Evolutionary conservation across 805 yeast genomes (phyloP).

Genomic region (Sungouiella thailandica): DNA sequence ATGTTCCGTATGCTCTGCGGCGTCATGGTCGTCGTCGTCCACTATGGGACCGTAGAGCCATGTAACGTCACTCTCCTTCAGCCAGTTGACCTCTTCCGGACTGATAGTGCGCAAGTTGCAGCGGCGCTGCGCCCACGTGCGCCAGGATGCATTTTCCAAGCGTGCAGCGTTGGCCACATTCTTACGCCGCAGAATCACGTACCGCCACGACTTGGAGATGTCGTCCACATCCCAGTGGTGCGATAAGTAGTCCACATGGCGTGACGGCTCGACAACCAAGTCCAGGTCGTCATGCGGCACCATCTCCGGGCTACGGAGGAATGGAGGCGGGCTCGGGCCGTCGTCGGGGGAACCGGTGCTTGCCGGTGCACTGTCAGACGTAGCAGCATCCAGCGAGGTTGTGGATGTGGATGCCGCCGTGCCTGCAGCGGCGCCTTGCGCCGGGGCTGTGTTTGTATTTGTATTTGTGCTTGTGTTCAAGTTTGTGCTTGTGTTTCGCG

Average conservation of each 20-base stretch:
- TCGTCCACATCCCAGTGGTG: constrained; percentile 96
- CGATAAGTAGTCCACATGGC: constrained; percentile 91
- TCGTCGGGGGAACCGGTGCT: constrained; percentile 1
- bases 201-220: constrained; percentile 93
- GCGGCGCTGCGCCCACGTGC: constrained; percentile 89
- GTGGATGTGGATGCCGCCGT: neutral
- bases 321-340: constrained; percentile 6
- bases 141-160: constrained; percentile 68
- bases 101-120: constrained; percentile 67
- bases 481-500: too few relatives aligned
- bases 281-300: constrained; percentile 83
- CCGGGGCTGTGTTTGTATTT: too few relatives aligned
- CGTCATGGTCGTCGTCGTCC: constrained; percentile 34
- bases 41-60: constrained; percentile 95
- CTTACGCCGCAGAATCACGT: constrained; percentile 74
- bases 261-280: constrained; percentile 71
- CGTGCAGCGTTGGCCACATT: constrained; percentile 64
- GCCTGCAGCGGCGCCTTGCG: neutral
- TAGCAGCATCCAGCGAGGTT: neutral
- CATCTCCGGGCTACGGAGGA: constrained; percentile 27
- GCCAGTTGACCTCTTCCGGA: constrained; percentile 93
- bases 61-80: constrained; percentile 93
- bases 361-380: constrained; percentile 1
- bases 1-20: constrained; percentile 14
- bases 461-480: too few relatives aligned